Evolutionary conservation across 768 basidiomycete genomes (phyloP).

Genomic region (Hysterangium stoloniferum): DNA sequence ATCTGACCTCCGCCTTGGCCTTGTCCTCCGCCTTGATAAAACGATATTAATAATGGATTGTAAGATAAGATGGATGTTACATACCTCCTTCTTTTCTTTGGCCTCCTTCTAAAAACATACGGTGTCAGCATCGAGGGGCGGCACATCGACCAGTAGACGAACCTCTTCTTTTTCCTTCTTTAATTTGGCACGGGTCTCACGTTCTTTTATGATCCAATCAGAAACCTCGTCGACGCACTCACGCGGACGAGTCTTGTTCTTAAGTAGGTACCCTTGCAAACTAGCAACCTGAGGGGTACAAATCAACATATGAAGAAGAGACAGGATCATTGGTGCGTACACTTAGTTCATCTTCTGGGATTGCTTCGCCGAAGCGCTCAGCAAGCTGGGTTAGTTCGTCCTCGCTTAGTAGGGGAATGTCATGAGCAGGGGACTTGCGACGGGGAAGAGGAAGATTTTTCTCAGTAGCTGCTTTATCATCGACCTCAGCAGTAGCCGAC

Average conservation of each 20-base stretch:
- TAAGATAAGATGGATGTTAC: constrained; percentile 9
- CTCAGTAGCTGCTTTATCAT: constrained; percentile 30
- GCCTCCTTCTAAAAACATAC: constrained; percentile 53
- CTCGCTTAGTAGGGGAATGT: constrained; percentile 65
- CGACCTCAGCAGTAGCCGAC: constrained; percentile 17
- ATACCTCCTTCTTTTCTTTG: constrained; percentile 67
- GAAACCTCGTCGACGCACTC: constrained; percentile 77
- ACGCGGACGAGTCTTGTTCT: constrained; percentile 84
- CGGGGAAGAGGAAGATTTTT: constrained; percentile 61
- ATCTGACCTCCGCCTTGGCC: constrained; percentile 50
- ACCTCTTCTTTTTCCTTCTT: constrained; percentile 68
- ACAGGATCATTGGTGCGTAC: constrained; percentile 36
- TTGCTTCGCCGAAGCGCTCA: constrained; percentile 72
- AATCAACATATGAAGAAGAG: not conserved
- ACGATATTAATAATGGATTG: not conserved
- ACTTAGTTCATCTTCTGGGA: constrained; percentile 83
- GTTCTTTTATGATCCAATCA: constrained; percentile 71
- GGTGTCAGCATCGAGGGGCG: constrained; percentile 7
- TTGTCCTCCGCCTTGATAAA: constrained; percentile 48
- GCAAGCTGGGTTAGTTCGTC: constrained; percentile 71
- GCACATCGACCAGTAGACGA: constrained; percentile 10
- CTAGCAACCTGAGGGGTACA: constrained; percentile 53
- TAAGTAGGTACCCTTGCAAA: constrained; percentile 79
- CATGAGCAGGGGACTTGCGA: constrained; percentile 49
- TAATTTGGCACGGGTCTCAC: constrained; percentile 75